Evolutionary conservation across 805 yeast species (phyloP), one percentile per base, ranked within the genome.

Genomic region (Priceomyces haplophilus): DNA sequence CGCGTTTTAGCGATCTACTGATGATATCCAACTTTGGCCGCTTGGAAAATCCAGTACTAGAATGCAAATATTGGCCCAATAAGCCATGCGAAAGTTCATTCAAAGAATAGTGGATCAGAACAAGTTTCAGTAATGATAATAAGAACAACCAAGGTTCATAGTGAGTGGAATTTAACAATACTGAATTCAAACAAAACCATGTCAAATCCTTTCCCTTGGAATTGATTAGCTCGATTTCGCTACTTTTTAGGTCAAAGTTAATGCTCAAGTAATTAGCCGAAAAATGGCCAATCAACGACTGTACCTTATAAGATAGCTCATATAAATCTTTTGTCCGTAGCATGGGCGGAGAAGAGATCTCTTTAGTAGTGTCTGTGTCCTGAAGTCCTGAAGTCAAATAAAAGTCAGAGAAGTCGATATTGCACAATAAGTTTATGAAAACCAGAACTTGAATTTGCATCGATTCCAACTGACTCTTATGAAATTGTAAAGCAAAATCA

Each of bases 361-460:
- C n/a, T 6, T 12, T 10, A 27, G 5, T 12, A 6, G 31, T 5
- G 5, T 27, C 31, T 27, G n/a, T 5, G 5, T 5, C 7, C 8
- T 7, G 5, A 27, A 15, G 15, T 5, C n/a, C 31, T 27, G 5
- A 5, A 12, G 8, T 7, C 5, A n/a, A 5, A n/a, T 11, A 27
- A n/a, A 12, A 27, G n/a, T 7, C 11, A 27, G 15, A 27, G 15
- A 11, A 27, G 11, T 34, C 37, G 16, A 75, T 61, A 1, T 57
- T 46, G 5, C 60, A 54, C 1, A 72, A 59, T n/a, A 79, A 41
- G 37, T 79, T 68, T 7, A 73, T 52, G 46, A 82, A 78, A 3
- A 72, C 50, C 3, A 66, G 49, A 10, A 78, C 47, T 50, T 80
- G 81, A 11, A 62, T 61, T 37, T 64, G 69, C 3, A 79, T 46